These are phyloP conservation scores for Leccinum imitatum DNA, from an alignment of 768 basidiomycete species.

Conservation along the genomic window DNA sequence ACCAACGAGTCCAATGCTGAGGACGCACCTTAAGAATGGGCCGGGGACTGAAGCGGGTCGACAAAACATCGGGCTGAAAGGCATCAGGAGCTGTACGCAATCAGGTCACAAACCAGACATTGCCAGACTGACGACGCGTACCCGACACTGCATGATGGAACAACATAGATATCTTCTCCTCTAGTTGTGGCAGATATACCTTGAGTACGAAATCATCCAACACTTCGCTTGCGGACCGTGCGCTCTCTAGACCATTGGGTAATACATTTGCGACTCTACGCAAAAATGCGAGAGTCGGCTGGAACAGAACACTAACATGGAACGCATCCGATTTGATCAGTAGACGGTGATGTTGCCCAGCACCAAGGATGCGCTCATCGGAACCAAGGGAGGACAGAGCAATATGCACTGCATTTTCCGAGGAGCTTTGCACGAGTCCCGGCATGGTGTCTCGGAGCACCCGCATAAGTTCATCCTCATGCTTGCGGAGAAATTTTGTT, in stretches of 20 bases:
- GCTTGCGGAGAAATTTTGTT: conserved; percentile 61
- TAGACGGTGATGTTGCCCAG: conserved; percentile 78
- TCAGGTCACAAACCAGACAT: conserved; percentile 1
- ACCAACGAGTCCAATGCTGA: not conserved
- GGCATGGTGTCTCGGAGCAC: conserved; percentile 87
- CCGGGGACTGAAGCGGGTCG: conserved; percentile 58
- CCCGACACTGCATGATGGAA: conserved; percentile 86
- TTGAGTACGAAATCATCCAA: conserved; percentile 92
- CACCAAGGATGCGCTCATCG: conserved; percentile 73
- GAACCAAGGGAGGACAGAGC: conserved; percentile 58
- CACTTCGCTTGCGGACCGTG: conserved; percentile 65
- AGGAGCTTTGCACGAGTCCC: conserved; percentile 76
- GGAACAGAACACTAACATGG: conserved; percentile 92
- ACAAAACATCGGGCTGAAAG: conserved; percentile 79
- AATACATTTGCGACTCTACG: conserved; percentile 68
- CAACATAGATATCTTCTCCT: conserved; percentile 85
- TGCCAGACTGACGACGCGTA: conserved; percentile 32
- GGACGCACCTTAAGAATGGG: conserved; percentile 69
- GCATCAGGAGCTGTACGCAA: conserved; percentile 67
- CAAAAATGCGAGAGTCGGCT: conserved; percentile 86
- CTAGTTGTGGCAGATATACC: conserved; percentile 91
- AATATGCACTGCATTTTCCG: conserved; percentile 60
- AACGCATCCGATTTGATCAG: conserved; percentile 91
- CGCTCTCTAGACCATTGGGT: conserved; percentile 66
- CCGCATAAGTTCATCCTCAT: conserved; percentile 84